phyloP scores from a whole-genome alignment of 495 filamentous ascomycete species.

The Monascus purpureus region DNA sequence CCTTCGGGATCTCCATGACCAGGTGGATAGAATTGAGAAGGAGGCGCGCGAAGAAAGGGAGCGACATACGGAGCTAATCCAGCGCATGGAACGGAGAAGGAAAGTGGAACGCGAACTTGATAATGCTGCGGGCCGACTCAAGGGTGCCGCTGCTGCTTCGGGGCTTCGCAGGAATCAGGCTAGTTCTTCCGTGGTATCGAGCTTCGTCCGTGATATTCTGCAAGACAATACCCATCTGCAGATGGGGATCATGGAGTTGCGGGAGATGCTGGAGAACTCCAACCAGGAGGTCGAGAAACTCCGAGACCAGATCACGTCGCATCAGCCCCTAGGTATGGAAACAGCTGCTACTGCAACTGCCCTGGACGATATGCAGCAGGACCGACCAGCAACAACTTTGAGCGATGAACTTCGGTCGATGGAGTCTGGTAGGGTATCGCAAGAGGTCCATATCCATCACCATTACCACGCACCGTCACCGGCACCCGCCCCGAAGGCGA shows the following conservation, averaged over 20 bases:
- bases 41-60: conserved; percentile 75
- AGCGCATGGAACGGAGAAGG: conserved; percentile 64
- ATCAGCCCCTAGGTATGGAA: conserved; percentile 48
- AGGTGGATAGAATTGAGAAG: conserved; percentile 77
- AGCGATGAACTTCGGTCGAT: conserved; percentile 54
- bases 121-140: conserved; percentile 59
- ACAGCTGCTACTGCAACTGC: conserved; percentile 17
- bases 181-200: conserved; percentile 60
- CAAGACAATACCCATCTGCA: conserved; percentile 93
- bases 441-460: conserved; percentile 81
- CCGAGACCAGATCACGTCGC: conserved; percentile 66
- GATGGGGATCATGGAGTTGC: conserved; percentile 73
- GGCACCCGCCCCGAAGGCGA: conserved; percentile 14
- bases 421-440: conserved; percentile 37
- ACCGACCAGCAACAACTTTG: conserved; percentile 31
- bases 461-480: conserved; percentile 64
- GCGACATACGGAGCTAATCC: conserved; percentile 65
- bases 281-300: conserved; percentile 85
- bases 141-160: conserved; percentile 58
- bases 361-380: conserved; percentile 8
- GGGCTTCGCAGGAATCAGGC: conserved; percentile 39
- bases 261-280: conserved; percentile 84
- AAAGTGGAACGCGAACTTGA: conserved; percentile 64
- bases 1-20: conserved; percentile 60
- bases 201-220: conserved; percentile 89